These are phyloP conservation scores for Lentinula guzmanii DNA, from an alignment of 768 basidiomycete species.

Conservation along the genomic window DNA sequence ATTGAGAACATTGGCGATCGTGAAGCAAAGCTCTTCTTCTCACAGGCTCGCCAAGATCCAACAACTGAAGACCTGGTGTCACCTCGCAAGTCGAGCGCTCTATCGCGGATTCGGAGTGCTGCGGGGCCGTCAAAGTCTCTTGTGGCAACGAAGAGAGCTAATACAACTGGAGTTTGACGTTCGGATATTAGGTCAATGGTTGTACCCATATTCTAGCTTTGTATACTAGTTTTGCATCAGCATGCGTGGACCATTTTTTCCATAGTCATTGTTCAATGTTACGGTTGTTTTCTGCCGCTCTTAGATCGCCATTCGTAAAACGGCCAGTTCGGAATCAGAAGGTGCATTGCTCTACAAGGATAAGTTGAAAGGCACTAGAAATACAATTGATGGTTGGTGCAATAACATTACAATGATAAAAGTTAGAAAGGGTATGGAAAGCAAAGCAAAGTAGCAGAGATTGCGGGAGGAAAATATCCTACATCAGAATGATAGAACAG, in stretches of 20 bases:
- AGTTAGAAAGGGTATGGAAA: background rate
- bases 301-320: too few species aligned
- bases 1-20: conserved; percentile 84
- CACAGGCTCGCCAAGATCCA: conserved; percentile 63
- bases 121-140: background rate
- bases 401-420: conserved; percentile 24
- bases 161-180: background rate
- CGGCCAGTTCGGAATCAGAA: background rate
- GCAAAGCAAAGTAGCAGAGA: conserved; percentile 13
- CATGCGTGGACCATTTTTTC: background rate
- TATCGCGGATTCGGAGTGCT: background rate
- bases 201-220: background rate
- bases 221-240: background rate
- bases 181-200: background rate
- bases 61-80: background rate
- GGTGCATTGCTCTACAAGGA: background rate
- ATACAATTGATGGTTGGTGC: conserved; percentile 3
- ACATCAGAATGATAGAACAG: conserved; percentile 6
- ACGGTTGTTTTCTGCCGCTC: too few species aligned
- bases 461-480: conserved; percentile 5
- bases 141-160: background rate
- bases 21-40: conserved; percentile 84
- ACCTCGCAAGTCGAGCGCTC: background rate
- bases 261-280: background rate
- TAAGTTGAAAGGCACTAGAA: background rate